Evolutionary conservation across 2,329 filamentous ascomycete genomes (phyloP), one percentile per base, ranked within the genome.

Genomic region (Pseudogymnoascus sp.): DNA sequence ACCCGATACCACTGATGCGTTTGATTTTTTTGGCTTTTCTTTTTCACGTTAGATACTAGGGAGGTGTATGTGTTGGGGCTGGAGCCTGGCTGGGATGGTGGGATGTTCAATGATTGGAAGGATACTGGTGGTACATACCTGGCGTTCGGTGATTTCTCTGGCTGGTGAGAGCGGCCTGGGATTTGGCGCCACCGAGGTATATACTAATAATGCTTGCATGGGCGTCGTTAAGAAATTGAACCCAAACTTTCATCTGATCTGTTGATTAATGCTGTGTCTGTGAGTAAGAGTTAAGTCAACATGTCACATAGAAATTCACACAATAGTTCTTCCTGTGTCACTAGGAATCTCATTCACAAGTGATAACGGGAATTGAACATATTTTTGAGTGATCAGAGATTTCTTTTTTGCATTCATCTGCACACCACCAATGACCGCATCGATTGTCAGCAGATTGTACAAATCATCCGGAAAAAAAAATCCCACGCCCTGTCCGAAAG

Each of bases 311-410:
- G 58, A 38, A 60, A 60, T 38, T 60, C 35, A 60, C 49, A 60
- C 58, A 26, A 31, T 41, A 60, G 58, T 60, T 60, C 58, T 19
- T 60, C 58, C 38, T 39, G 58, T 60, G 58, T 60, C 58, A 60
- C 58, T 26, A 41, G 38, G 58, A 60, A 60, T 38, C 33, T 26
- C 38, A 55, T 41, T 60, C 58, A 60, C 58, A 41, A 39, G 58
- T 41, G 58, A 60, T 60, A 60, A 60, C 58, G 38, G 38, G 58
- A 60, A 26, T 39, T 60, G 58, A 60, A 60, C 58, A 38, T 38
- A 55, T 55, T 55, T 55, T 55, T 55, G 49, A 55, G 29, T 55
- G 49, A 55, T 55, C 49, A 35, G 49, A 55, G 29, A 55, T 55
- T 55, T 55, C 49, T 35, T 55, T 55, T 55, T 55, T n/a, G 21